Evolutionary conservation across 768 basidiomycete species (phyloP).

Genomic region (Leucosporidium scottii): DNA sequence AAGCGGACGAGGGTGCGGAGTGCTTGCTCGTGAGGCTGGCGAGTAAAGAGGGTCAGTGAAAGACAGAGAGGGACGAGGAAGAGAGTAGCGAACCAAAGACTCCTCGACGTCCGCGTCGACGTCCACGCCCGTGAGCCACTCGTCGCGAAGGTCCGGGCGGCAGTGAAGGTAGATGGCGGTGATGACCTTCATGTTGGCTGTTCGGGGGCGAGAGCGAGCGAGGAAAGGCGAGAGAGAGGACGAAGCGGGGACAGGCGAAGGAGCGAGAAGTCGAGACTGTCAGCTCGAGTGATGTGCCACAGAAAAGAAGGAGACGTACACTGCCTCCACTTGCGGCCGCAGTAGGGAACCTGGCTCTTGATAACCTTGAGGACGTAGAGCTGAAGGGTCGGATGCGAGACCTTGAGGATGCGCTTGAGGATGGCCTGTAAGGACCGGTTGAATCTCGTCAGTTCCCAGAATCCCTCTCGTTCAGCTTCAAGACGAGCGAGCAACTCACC

Average conservation of each 20-base stretch:
- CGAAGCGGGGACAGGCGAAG: not conserved
- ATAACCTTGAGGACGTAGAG: conserved; percentile 92
- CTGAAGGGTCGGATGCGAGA: conserved; percentile 88
- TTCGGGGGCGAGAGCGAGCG: not conserved
- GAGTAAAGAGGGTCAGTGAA: not conserved
- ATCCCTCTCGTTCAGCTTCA: no score
- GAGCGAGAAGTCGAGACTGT: not conserved
- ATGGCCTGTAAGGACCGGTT: conserved; percentile 73
- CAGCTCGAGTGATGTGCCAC: not conserved
- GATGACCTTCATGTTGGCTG: conserved; percentile 99
- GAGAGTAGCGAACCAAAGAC: conserved; percentile 58
- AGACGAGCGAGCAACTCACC: conserved; percentile 49
- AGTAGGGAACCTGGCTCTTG: conserved; percentile 98
- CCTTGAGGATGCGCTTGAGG: conserved; percentile 85
- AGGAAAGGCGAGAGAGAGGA: conserved; percentile 1
- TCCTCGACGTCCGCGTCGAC: conserved; percentile 84
- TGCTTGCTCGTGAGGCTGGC: conserved; percentile 87
- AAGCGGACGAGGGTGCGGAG: conserved; percentile 89
- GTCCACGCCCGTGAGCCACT: conserved; percentile 91
- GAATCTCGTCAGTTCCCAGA: not conserved
- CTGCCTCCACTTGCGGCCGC: conserved; percentile 95
- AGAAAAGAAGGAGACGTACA: conserved; percentile 50
- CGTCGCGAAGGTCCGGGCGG: conserved; percentile 90
- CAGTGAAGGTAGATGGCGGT: conserved; percentile 97
- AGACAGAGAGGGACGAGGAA: not conserved